Evolutionary conservation across 331 rosid genomes (phyloP), one percentile per base, ranked within the genome.

Genomic region (Arachis monticola): DNA sequence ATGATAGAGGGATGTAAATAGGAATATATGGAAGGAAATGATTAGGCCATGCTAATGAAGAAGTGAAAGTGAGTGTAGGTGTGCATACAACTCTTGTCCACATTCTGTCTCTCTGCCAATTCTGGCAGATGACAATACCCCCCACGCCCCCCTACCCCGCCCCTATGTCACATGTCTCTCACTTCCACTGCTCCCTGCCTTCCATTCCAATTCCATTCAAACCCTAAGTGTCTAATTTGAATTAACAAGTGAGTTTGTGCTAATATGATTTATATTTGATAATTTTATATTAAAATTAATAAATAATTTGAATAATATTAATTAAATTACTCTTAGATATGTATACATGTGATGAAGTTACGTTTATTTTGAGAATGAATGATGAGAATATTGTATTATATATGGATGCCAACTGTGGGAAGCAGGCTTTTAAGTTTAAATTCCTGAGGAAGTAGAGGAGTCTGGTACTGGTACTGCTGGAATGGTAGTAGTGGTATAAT

Each of bases 1-100:
- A 38, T 38, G 41, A 38, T 38, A 38, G 41, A 38, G 41, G 41
- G 5, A 48, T 31, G 0, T n/a, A 9, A 61, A 64, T 58, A 79
- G 84, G 69, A 47, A 60, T 45, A 60, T 45, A 51, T 64, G 83
- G 66, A 82, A 85, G 60, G 5, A 3, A 85, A 85, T 82, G 83
- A 85, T 83, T 69, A 74, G 68, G 4, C 87, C 83, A 80, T 74
- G 77, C 74, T 41, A 5, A 5, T 3, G 41, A 38, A 38, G 41
- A 38, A 38, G 41, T 38, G 41, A 38, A 38, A 38, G 22, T 30
- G 50, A 76, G 59, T 55, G 71, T 75, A 27, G 64, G 61, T 61
- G 35, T 61, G 66, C 60, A 47, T 61, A 60, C 60, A 47, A 27
- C 8, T 64, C 76, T 73, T 78, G 83, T 82, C 83, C 79, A 32